phyloP scores from a whole-genome alignment of 345 rosid genomes.

The Anacardium occidentale region DNA sequence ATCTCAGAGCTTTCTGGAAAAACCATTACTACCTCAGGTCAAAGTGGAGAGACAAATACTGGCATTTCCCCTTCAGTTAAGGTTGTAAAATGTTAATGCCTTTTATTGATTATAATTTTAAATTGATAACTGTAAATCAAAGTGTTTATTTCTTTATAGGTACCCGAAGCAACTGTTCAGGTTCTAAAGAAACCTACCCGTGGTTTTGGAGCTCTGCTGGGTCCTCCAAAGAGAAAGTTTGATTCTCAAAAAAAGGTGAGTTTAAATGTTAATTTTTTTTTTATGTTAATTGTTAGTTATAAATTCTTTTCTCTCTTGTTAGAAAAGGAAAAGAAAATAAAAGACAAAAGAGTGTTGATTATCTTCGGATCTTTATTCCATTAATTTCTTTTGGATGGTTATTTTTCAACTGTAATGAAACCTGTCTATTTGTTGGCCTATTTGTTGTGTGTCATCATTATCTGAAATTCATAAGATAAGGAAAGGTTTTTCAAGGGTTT shows the following conservation, averaged over 20 bases:
- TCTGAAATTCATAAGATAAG: background rate
- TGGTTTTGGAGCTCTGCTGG: constrained; percentile 57
- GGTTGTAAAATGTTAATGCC: constrained; percentile 31
- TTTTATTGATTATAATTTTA: background rate
- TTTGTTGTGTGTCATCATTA: background rate
- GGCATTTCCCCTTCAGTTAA: constrained; percentile 33
- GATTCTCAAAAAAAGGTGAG: constrained; percentile 51
- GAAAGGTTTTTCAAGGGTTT: background rate
- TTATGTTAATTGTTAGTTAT: background rate
- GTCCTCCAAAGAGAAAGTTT: constrained; percentile 47
- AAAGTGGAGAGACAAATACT: constrained; percentile 26
- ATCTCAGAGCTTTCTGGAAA: constrained; percentile 13
- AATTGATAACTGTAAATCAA: constrained; percentile 17
- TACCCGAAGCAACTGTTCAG: constrained; percentile 49
- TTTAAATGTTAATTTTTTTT: background rate
- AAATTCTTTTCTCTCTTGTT: background rate
- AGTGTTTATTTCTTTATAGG: constrained; percentile 36
- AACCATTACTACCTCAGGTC: constrained; percentile 18
- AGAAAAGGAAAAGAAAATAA: background rate
- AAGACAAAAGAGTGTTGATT: background rate
- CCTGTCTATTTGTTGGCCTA: background rate
- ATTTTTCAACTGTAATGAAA: background rate
- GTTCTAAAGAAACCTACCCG: constrained; percentile 56
- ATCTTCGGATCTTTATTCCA: background rate
- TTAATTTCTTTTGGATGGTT: background rate